These are phyloP conservation scores for Fusarium neocosmosporiellum DNA, from an alignment of 2,329 filamentous ascomycete genomes.

Conservation along the genomic window DNA sequence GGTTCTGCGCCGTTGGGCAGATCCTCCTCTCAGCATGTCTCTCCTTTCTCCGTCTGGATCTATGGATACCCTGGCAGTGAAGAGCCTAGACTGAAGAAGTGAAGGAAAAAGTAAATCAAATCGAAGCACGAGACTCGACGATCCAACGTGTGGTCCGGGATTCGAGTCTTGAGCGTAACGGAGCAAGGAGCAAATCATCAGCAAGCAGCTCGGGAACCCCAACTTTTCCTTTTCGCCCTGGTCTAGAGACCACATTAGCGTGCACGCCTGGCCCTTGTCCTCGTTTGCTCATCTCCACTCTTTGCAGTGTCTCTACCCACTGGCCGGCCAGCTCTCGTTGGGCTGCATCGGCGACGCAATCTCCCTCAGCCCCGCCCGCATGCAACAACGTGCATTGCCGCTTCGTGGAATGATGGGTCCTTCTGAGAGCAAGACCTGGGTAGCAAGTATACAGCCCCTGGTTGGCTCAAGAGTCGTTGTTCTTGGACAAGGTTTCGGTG, in stretches of 20 bases:
- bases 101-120: constrained; percentile 9
- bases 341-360: constrained; percentile 21
- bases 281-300: constrained; percentile 6
- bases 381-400: constrained; percentile 34
- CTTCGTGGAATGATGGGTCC: constrained; percentile 24
- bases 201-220: constrained; percentile 26
- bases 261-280: neutral
- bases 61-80: neutral
- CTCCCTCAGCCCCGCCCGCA: constrained; percentile 31
- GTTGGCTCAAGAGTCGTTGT: neutral
- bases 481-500: neutral
- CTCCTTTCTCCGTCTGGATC: neutral
- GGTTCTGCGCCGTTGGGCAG: neutral
- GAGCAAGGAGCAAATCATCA: neutral
- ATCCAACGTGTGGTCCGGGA: neutral
- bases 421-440: constrained; percentile 18
- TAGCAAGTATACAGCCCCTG: constrained; percentile 5
- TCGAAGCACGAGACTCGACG: constrained; percentile 10
- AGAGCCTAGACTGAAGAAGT: neutral
- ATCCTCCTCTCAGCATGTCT: constrained; percentile 11
- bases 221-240: constrained; percentile 34
- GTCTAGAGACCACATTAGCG: constrained; percentile 29
- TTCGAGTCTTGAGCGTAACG: neutral
- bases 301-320: neutral
- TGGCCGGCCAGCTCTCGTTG: neutral